Base-by-base conservation (phyloP, 371 early-diverging fungal species). In the Encephalitozoon intestinalis region DNA sequence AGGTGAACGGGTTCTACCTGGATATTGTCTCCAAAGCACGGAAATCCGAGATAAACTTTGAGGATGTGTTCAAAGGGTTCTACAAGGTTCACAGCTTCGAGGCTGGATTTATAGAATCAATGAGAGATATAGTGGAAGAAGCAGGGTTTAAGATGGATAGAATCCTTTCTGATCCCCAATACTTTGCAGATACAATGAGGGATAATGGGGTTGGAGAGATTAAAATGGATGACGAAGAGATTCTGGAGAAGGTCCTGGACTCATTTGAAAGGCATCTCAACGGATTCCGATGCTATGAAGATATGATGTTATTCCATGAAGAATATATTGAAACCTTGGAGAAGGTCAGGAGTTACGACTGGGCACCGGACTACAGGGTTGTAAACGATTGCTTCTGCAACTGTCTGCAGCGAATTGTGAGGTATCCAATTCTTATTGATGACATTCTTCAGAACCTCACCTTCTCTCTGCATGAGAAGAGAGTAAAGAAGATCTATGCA, bases 321-420 rank as follows among this genome's bases (percentile, higher is more conserved):
- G 58, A 58, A n/a, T 30, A 11, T 2, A 58, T 58, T 34, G 58
- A 58, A 15, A n/a, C 18, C 6, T 11, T 58, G n/a, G 6, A 34
- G 30, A 37, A 30, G 9, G 30, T 6, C 5, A 58, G 34, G 37
- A 18, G 21, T 12, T n/a, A 28, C 6, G n/a, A n/a, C 3, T 11
- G 34, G 31, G 28, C 18, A 8, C 58, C 58, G 2, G 34, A 28
- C 18, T 18, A 58, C 4, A 58, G 58, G 15, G 21, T 15, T 4
- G 58, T 58, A 3, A 28, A 37, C n/a, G 58, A 58, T 28, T 58
- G 58, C 31, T 34, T 58, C 5, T 58, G 58, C 28, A 58, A 58
- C 30, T 58, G 58, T 15, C 34, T 58, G 58, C 58, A 58, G n/a
- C 30, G 58, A 18, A 34, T 58, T 31, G 58, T 58, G n/a, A 58